Evolutionary conservation across 768 basidiomycete species (phyloP).

Genomic region (Punctularia strigosozonata): DNA sequence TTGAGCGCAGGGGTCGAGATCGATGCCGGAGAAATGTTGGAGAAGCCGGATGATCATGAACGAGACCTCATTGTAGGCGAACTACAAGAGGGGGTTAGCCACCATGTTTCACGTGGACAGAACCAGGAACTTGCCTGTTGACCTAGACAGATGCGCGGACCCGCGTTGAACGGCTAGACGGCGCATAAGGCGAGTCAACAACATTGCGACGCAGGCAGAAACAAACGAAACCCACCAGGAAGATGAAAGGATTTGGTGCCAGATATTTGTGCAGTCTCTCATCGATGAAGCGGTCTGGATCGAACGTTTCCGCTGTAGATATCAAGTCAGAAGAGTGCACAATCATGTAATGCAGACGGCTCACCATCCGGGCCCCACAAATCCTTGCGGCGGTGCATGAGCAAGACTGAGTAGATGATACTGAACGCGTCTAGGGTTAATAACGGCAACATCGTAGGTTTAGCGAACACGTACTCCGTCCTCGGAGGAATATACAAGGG

Average conservation of each 20-base stretch:
- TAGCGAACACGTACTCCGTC: constrained; percentile 11
- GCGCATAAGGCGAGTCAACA: constrained; percentile 5
- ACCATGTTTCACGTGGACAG: neutral
- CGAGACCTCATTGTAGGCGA: constrained; percentile 44
- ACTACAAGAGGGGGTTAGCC: constrained; percentile 15
- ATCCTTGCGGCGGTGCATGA: constrained; percentile 55
- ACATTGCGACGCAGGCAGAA: constrained; percentile 15
- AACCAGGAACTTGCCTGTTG: constrained; percentile 31
- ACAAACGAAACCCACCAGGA: constrained; percentile 59
- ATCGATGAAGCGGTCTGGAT: constrained; percentile 64
- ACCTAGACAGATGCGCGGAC: constrained; percentile 46
- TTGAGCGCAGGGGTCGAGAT: constrained; percentile 26
- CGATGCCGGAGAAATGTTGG: constrained; percentile 33
- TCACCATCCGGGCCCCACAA: constrained; percentile 66
- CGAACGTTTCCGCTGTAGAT: constrained; percentile 47
- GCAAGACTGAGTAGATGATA: constrained; percentile 40
- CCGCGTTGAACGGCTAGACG: constrained; percentile 17
- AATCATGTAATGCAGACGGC: constrained; percentile 2
- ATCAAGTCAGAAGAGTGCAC: neutral
- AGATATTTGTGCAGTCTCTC: constrained; percentile 50
- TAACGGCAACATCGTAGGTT: neutral
- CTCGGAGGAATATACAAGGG: constrained; percentile 41
- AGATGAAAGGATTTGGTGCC: constrained; percentile 54
- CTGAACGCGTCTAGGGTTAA: constrained; percentile 12
- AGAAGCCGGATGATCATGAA: constrained; percentile 41